A percentile compares a stretch with the other conserved stretches of the same genome.
Conservation (phyloP, 2,329 filamentous ascomycete species). For the Magnaporthiopsis incrustans region DNA sequence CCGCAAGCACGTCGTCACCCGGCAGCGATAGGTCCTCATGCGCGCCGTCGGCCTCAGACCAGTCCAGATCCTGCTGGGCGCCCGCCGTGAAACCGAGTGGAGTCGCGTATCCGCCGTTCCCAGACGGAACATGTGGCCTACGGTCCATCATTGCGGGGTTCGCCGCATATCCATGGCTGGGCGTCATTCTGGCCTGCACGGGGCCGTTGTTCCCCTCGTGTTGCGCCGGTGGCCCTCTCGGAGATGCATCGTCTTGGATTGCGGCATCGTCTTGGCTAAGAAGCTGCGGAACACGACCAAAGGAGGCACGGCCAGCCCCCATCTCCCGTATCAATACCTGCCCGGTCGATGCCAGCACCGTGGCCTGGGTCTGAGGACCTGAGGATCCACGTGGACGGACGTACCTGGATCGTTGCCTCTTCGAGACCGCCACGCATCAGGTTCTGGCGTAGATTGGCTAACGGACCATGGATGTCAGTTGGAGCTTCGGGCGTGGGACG, state of each 20-base stretch:
- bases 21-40: conserved; percentile 6
- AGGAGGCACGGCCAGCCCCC: not conserved
- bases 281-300: conserved; percentile 12
- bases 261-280: conserved; percentile 21
- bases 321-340: not conserved
- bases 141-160: not conserved
- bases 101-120: not conserved
- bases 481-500: not conserved
- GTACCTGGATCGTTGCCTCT: conserved; percentile 37
- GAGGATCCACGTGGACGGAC: conserved; percentile 13
- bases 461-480: conserved; percentile 5
- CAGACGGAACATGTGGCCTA: not conserved
- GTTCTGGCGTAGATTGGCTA: conserved; percentile 39
- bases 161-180: not conserved
- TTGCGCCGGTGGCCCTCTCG: not conserved
- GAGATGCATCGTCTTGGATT: conserved; percentile 12
- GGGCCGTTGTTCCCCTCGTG: not conserved
- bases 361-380: not conserved
- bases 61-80: conserved; percentile 4
- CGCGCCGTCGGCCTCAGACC: conserved; percentile 8
- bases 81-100: not conserved
- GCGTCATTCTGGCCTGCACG: not conserved
- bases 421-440: conserved; percentile 40
- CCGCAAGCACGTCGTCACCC: conserved; percentile 1
- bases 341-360: not conserved